Conservation (phyloP, 495 filamentous ascomycete genomes). For the Aspergillus funiculosus region DNA sequence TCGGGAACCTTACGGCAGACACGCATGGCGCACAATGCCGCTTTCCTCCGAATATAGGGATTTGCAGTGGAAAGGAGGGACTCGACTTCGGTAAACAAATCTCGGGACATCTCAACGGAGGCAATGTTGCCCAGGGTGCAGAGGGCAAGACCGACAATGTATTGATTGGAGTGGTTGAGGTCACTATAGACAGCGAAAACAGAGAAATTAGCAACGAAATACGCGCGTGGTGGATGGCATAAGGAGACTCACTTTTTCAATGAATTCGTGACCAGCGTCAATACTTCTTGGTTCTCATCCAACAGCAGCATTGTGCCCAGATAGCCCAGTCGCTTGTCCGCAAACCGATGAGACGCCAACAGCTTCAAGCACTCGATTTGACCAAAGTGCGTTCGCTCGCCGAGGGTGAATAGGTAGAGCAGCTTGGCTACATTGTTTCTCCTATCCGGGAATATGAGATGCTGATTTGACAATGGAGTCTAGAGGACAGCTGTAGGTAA, state of each 20-base stretch:
- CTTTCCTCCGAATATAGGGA: constrained; percentile 94
- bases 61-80: constrained; percentile 83
- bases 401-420: constrained; percentile 96
- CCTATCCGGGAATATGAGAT: constrained; percentile 46
- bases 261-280: constrained; percentile 96
- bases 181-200: constrained; percentile 54
- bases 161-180: constrained; percentile 94
- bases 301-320: constrained; percentile 92
- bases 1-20: constrained; percentile 98
- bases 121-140: constrained; percentile 97
- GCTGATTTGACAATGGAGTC: constrained; percentile 1
- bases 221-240: neutral
- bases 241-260: constrained; percentile 70
- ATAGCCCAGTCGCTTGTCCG: constrained; percentile 95
- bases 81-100: constrained; percentile 93
- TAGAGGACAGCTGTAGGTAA: constrained; percentile 9
- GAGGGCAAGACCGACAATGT: constrained; percentile 92
- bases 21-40: constrained; percentile 98
- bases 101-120: constrained; percentile 96
- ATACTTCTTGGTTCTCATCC: constrained; percentile 96
- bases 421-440: constrained; percentile 99
- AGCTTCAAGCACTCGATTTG: constrained; percentile 99
- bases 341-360: constrained; percentile 92
- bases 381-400: constrained; percentile 95
- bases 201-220: neutral